These are phyloP conservation scores for Fraxinus floribunda DNA, from an alignment of 305 asterid species.

Conservation along the genomic window DNA sequence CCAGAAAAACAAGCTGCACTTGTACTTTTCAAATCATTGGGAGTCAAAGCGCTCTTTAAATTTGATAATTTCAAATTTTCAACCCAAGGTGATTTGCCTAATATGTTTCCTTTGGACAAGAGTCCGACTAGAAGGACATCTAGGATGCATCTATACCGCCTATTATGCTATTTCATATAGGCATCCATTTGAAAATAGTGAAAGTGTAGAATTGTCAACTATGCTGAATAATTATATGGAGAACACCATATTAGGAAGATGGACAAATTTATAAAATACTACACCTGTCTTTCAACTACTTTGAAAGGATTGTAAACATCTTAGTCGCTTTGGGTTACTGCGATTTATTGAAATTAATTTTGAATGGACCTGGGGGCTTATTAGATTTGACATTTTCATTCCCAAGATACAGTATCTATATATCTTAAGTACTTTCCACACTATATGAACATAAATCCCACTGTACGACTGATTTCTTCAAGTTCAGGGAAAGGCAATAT, in stretches of 20 bases:
- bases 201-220: background rate
- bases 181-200: background rate
- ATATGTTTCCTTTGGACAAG: background rate
- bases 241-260: background rate
- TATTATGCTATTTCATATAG: background rate
- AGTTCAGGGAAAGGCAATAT: background rate
- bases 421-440: background rate
- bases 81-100: background rate
- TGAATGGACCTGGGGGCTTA: too few species aligned
- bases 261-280: background rate
- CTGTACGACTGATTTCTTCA: background rate
- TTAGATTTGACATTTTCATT: background rate
- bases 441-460: background rate
- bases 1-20: background rate
- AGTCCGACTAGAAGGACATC: background rate
- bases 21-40: background rate
- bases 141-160: background rate
- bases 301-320: background rate
- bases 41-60: background rate
- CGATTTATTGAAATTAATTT: background rate
- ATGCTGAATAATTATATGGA: background rate
- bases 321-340: background rate
- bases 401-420: background rate
- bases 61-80: background rate
- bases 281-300: background rate